Conservation (phyloP, 2,329 filamentous ascomycete genomes). For the Huntiella abstrusa region DNA sequence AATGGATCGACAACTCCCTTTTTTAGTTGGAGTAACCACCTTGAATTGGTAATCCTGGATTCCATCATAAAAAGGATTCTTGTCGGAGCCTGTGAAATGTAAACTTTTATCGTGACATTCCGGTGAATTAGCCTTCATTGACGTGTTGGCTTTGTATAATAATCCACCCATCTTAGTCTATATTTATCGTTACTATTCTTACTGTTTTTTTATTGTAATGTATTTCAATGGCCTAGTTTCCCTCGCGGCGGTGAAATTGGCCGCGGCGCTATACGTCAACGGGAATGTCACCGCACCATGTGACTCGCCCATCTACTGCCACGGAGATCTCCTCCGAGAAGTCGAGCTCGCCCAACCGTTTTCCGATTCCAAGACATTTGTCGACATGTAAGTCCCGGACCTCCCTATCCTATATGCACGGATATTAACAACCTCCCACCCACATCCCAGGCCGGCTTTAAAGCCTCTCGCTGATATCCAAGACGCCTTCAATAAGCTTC, state of each 20-base stretch:
- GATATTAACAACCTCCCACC: slow-evolving; percentile 10
- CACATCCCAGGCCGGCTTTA: slow-evolving; percentile 32
- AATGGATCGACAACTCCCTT: too few relatives aligned
- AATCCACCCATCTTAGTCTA: too few relatives aligned
- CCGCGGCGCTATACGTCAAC: slow-evolving; percentile 34
- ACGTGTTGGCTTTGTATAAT: too few relatives aligned
- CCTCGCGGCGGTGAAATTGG: slow-evolving; percentile 10
- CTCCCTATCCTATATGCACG: not conserved
- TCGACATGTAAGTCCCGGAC: slow-evolving; percentile 37
- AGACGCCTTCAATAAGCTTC: slow-evolving; percentile 38
- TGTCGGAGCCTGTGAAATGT: too few relatives aligned
- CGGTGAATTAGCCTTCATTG: too few relatives aligned
- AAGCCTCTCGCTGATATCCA: slow-evolving; percentile 40
- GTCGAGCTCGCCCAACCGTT: slow-evolving; percentile 47
- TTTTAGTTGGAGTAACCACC: too few relatives aligned
- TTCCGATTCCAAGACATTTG: slow-evolving; percentile 50
- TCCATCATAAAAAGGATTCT: too few relatives aligned
- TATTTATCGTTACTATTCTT: too few relatives aligned
- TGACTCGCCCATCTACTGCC: slow-evolving; percentile 48
- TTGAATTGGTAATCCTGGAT: too few relatives aligned
- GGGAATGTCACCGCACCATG: slow-evolving; percentile 44
- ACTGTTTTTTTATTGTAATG: too few relatives aligned
- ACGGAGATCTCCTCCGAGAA: slow-evolving; percentile 41
- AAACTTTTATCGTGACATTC: too few relatives aligned
- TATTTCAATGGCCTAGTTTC: not conserved